These are phyloP conservation scores for Coemansia nantahalensis DNA, from an alignment of 192 early-diverging fungal genomes.

Conservation along the genomic window DNA sequence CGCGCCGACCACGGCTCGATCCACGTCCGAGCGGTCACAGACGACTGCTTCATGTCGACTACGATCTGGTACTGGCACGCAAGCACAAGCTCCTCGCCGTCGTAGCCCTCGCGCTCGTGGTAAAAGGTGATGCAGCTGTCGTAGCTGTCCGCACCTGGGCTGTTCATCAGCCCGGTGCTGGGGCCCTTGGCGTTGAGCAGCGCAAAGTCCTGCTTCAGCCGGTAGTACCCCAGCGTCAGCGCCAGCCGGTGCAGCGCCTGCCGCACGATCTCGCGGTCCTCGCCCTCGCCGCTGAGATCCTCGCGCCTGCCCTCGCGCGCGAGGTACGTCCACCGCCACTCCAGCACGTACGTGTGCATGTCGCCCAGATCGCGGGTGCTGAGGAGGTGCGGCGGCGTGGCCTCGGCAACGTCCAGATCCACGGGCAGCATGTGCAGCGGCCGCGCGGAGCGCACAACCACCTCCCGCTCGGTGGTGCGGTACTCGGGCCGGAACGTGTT, in stretches of 20 bases:
- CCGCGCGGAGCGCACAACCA: constrained; percentile 37
- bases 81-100: constrained; percentile 39
- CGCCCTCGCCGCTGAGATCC: constrained; percentile 46
- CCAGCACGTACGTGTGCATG: constrained; percentile 49
- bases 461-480: constrained; percentile 19
- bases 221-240: constrained; percentile 33
- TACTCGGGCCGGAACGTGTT: constrained; percentile 32
- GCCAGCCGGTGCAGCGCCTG: constrained; percentile 50
- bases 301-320: constrained; percentile 43
- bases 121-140: constrained; percentile 50
- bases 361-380: constrained; percentile 49
- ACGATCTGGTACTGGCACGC: constrained; percentile 52
- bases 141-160: constrained; percentile 28
- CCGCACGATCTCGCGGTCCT: constrained; percentile 45
- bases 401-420: constrained; percentile 23
- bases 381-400: constrained; percentile 21
- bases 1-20: constrained; percentile 49
- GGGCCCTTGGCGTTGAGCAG: constrained; percentile 49
- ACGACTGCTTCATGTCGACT: constrained; percentile 50
- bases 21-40: constrained; percentile 49
- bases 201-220: constrained; percentile 47
- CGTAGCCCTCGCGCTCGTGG: constrained; percentile 51
- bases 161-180: constrained; percentile 41
- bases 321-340: constrained; percentile 53
- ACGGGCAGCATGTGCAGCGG: constrained; percentile 49